Evolutionary conservation across 2,329 filamentous ascomycete species (phyloP).

Genomic region (Sarocladiaceae sp.): DNA sequence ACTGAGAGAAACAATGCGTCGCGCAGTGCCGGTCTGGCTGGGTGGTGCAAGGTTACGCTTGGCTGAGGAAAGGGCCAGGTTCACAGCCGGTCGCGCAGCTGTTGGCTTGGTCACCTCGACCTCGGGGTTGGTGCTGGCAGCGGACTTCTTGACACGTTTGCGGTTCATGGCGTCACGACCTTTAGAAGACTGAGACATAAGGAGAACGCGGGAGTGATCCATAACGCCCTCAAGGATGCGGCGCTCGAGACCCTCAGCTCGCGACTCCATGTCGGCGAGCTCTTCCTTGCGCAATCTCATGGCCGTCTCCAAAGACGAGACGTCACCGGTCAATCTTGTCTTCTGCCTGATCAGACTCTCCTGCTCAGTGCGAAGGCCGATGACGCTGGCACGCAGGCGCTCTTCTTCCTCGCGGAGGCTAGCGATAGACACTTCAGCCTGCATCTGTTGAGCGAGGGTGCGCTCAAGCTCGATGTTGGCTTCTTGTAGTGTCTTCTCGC

Average conservation of each 20-base stretch:
- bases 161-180: slow-evolving; percentile 51
- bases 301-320: slow-evolving; percentile 86
- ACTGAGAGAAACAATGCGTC: slow-evolving; percentile 83
- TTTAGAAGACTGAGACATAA: slow-evolving; percentile 62
- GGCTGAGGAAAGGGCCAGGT: slow-evolving; percentile 44
- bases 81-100: slow-evolving; percentile 33
- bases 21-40: slow-evolving; percentile 49
- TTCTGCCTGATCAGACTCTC: slow-evolving; percentile 74
- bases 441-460: slow-evolving; percentile 58
- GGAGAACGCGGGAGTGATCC: slow-evolving; percentile 86
- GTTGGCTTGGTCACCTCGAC: slow-evolving; percentile 18
- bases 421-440: slow-evolving; percentile 49
- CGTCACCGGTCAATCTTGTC: slow-evolving; percentile 72
- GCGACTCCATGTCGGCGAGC: slow-evolving; percentile 80
- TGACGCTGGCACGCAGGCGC: slow-evolving; percentile 47
- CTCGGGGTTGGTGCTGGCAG: slow-evolving; percentile 15
- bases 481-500: slow-evolving; percentile 73
- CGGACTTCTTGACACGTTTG: slow-evolving; percentile 44
- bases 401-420: slow-evolving; percentile 46
- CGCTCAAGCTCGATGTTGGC: slow-evolving; percentile 76
- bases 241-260: slow-evolving; percentile 83
- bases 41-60: slow-evolving; percentile 41
- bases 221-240: slow-evolving; percentile 93
- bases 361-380: slow-evolving; percentile 58
- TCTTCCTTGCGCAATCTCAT: slow-evolving; percentile 85